phyloP scores from a whole-genome alignment of 228 moss, liverwort and hornwort species.

The Sphagnum magellanicum region DNA sequence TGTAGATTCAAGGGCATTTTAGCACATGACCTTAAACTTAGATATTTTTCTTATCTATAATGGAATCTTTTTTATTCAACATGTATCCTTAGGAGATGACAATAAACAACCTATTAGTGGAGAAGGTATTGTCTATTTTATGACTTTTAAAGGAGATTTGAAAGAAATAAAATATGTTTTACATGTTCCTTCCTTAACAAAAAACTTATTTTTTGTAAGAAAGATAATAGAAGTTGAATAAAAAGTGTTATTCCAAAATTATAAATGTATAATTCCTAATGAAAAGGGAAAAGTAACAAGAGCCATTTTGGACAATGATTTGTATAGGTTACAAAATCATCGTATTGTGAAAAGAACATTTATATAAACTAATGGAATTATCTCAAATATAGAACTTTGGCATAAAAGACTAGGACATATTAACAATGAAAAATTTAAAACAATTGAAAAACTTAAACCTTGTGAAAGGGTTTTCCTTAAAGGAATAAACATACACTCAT shows the following conservation, averaged over 20 bases:
- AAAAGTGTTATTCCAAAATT: not conserved
- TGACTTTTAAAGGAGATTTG: not conserved
- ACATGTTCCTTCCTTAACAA: not conserved
- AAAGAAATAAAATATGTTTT: not conserved
- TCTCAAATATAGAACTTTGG: not conserved
- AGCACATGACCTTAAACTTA: not conserved
- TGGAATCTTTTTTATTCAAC: not conserved
- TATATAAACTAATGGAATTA: not conserved
- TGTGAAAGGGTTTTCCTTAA: not conserved
- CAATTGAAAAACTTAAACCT: not conserved
- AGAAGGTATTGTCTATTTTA: not conserved
- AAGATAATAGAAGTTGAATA: not conserved
- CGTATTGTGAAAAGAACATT: not conserved
- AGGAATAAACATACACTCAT: not conserved
- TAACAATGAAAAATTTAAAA: not conserved
- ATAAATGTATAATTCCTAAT: not conserved
- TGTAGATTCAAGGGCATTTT: not conserved
- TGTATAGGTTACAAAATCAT: not conserved
- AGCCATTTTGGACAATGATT: not conserved
- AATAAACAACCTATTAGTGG: not conserved
- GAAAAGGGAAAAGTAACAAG: not conserved
- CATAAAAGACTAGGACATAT: not conserved
- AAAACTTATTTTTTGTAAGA: not conserved
- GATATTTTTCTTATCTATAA: not conserved
- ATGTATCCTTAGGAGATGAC: not conserved